Evolutionary conservation across 164 flowering plant species (phyloP).

Genomic region (Amborella trichopoda): DNA sequence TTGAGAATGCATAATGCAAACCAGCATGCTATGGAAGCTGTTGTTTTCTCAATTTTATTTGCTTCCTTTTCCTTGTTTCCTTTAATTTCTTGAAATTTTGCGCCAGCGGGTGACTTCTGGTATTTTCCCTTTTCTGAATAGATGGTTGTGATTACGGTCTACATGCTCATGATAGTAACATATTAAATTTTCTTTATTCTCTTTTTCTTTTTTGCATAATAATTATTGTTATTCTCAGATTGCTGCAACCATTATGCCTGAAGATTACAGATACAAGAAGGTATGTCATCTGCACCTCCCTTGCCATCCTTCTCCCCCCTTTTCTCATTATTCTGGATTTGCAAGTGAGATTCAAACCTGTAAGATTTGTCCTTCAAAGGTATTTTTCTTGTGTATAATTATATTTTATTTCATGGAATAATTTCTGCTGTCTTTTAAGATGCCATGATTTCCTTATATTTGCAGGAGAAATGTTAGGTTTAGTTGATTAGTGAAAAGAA

Average conservation of each 20-base stretch:
- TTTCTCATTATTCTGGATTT: background rate
- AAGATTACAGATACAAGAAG: conserved; percentile 69
- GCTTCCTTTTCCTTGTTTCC: too few relatives aligned
- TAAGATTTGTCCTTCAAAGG: background rate
- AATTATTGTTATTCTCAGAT: conserved; percentile 31
- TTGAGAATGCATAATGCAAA: too few relatives aligned
- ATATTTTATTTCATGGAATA: background rate
- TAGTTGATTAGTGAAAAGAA: too few relatives aligned
- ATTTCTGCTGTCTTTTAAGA: background rate
- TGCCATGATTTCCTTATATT: background rate
- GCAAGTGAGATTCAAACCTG: background rate
- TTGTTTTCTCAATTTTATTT: too few relatives aligned
- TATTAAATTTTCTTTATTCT: background rate
- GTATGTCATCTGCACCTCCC: too few relatives aligned
- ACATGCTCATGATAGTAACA: too few relatives aligned
- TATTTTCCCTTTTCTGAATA: too few relatives aligned
- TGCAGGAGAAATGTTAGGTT: background rate
- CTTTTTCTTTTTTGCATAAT: too few relatives aligned
- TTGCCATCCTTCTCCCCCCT: background rate
- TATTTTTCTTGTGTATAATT: background rate
- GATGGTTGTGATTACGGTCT: too few relatives aligned
- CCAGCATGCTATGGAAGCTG: too few relatives aligned
- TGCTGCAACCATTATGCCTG: conserved; percentile 82
- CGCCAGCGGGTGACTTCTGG: too few relatives aligned
- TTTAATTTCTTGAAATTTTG: too few relatives aligned